phyloP scores from a whole-genome alignment of 441 rosid species.

The Hura crepitans region DNA sequence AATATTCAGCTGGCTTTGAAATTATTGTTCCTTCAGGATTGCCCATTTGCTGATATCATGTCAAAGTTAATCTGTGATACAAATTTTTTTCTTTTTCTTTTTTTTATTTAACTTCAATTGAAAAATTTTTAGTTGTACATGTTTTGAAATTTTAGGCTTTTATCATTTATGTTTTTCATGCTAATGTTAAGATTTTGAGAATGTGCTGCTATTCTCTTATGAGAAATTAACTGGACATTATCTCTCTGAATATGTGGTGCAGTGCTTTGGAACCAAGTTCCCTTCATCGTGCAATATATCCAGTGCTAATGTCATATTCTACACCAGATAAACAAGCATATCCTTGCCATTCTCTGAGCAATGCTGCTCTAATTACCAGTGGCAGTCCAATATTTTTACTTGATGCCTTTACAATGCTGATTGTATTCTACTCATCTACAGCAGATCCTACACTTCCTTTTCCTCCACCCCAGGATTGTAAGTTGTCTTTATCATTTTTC shows the following conservation, averaged over 20 bases:
- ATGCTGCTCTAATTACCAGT: constrained; percentile 83
- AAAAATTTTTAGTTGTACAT: not conserved
- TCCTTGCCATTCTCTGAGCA: constrained; percentile 91
- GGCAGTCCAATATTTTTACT: constrained; percentile 96
- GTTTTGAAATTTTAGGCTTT: not conserved
- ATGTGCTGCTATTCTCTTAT: not conserved
- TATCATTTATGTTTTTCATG: too few relatives aligned
- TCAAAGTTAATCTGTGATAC: not conserved
- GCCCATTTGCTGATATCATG: too few relatives aligned
- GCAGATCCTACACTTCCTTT: constrained; percentile 81
- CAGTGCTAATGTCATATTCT: constrained; percentile 65
- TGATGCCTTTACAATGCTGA: constrained; percentile 80
- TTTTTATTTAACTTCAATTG: too few relatives aligned
- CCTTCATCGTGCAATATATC: constrained; percentile 85
- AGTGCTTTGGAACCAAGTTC: constrained; percentile 88
- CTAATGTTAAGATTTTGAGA: not conserved
- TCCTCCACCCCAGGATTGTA: constrained; percentile 95
- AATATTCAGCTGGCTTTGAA: not conserved
- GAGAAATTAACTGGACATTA: not conserved
- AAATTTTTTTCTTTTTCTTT: not conserved
- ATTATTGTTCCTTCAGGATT: not conserved
- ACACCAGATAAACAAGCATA: constrained; percentile 80
- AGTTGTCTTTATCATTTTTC: constrained; percentile 28
- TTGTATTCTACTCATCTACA: constrained; percentile 85
- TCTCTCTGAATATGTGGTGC: constrained; percentile 22